Base-by-base conservation (phyloP, 2,329 filamentous ascomycete genomes). In the Fusarium nodosum region DNA sequence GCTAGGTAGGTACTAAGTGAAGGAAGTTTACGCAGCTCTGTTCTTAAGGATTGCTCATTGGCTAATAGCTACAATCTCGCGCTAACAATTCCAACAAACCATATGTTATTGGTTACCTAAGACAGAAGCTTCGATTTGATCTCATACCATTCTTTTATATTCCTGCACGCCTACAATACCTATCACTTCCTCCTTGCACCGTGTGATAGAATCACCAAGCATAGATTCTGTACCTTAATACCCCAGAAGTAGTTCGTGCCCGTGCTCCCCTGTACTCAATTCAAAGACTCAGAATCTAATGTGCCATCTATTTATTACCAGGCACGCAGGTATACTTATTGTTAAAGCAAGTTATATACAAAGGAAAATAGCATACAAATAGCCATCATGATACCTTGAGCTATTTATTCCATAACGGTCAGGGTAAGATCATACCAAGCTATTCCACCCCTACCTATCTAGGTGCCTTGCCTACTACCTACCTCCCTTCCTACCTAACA, bases 351-450 rank as follows among this genome's bases (percentile, higher is more conserved):
- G n/a, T 34, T 24, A 15, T 54, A 28, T 34, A 54, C 42, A 39
- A 22, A 64, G 24, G 10, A 33, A 20, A 36, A 24, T 28, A 31
- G 24, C 16, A 41, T 24, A 34, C n/a, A 31, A n/a, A 12, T 38
- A 33, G n/a, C 22, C 30, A 64, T 20, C 24, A 52, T 59, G 60
- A 64, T 64, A 53, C 31, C 26, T 47, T 65, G 36, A 54, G 54
- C 31, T 28, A 20, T 20, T 41, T 38, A 10, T 44, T 48, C 28
- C 10, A 31, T 30, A 38, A 24, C 34, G n/a, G 22, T 28, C 4
- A 24, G 30, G 22, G 42, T 44, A 60, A 54, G 55, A 22, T 7
- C 3, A 24, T 38, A 20, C 7, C 18, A 16, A 20, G 33, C 15
- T 22, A 20, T 20, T 24, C 34, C 28, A 39, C 20, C 41, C 2